These are phyloP conservation scores for Hagleromyces aurorensis DNA, from an alignment of 805 yeast species.

Conservation along the genomic window DNA sequence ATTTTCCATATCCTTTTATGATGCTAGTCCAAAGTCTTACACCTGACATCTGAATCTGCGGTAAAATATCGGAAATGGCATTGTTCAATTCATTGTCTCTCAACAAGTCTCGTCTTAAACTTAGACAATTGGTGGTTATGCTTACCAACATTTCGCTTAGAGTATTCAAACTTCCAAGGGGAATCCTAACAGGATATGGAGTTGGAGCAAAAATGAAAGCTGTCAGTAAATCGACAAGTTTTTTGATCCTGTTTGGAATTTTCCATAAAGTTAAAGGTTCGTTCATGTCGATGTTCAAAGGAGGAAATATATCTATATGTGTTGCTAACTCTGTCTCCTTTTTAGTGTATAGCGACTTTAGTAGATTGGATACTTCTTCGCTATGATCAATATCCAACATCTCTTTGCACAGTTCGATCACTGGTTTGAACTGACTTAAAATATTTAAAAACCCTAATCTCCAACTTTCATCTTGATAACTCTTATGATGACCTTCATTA, in stretches of 20 bases:
- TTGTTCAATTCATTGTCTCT: slow-evolving; percentile 44
- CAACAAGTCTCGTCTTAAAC: slow-evolving; percentile 48
- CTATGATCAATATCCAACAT: slow-evolving; percentile 54
- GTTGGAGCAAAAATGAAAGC: slow-evolving; percentile 46
- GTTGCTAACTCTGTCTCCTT: slow-evolving; percentile 1
- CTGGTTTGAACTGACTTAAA: slow-evolving; percentile 46
- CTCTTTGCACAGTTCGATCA: slow-evolving; percentile 48
- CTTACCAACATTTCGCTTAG: slow-evolving; percentile 48
- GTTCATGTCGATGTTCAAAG: slow-evolving; percentile 52
- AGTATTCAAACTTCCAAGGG: slow-evolving; percentile 49
- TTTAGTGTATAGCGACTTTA: slow-evolving; percentile 31
- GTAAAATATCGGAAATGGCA: slow-evolving; percentile 37
- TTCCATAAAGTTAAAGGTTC: slow-evolving; percentile 43
- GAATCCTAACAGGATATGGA: slow-evolving; percentile 48
- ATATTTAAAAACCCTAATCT: slow-evolving; percentile 40
- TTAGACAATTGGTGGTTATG: slow-evolving; percentile 46
- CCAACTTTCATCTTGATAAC: slow-evolving; percentile 39
- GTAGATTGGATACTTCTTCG: slow-evolving; percentile 35
- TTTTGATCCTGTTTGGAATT: slow-evolving; percentile 43
- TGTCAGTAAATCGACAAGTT: slow-evolving; percentile 39
- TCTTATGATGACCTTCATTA: slow-evolving; percentile 27
- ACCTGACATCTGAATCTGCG: slow-evolving; percentile 39
- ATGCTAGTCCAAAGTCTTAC: slow-evolving; percentile 34
- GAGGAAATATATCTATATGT: slow-evolving; percentile 32
- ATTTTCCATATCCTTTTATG: slow-evolving; percentile 26